Base-by-base conservation (phyloP, 495 filamentous ascomycete genomes). In the Hyphodiscus hymeniophilus region DNA sequence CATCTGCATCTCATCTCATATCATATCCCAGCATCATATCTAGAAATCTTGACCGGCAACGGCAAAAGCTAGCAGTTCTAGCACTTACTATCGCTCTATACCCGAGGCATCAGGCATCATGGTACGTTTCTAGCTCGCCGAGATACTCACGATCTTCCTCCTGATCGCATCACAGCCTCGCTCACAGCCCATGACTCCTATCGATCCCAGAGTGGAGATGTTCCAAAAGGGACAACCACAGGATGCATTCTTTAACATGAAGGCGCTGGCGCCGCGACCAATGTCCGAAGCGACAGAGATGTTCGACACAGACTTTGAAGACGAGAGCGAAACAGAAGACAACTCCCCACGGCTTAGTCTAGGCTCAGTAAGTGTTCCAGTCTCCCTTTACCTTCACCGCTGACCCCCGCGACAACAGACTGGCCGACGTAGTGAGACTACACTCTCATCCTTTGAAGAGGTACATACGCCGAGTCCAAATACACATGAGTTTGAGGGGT, bases 401-500 rank as follows among this genome's bases (percentile, higher is more conserved):
- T 48, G 20, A 52, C 55, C 58, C 36, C 55, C 10, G 26, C 26
- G 26, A 28, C 26, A 41, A 40, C 52, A 80, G 75, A 70, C 71
- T 42, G 73, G 79, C 18, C 73, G 82, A 57, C 71, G 71, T 49
- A 87, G 84, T 63, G 72, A 82, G 52, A 85, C 84, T 6, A 88
- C 85, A 7, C 65, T 86, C 11, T 89, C 85, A 12, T 84, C 84
- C 5, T 82, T 79, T 60, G 85, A 89, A 52, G 85, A 87, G 56
- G 66, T 81, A 11, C 78, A 75, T 16, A 91, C 86, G 17, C 56
- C 56, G 10, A 54, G 50, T 45, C 85, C 85, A 20, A 69, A 70
- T 38, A 81, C 78, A 30, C 23, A 56, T 11, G 51, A 59, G 21
- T 60, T 67, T 48, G 47, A 52, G 15, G 55, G 56, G 20, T 74